Base-by-base conservation (phyloP, 2,329 filamentous ascomycete species). In the Colletotrichum gigasporum region DNA sequence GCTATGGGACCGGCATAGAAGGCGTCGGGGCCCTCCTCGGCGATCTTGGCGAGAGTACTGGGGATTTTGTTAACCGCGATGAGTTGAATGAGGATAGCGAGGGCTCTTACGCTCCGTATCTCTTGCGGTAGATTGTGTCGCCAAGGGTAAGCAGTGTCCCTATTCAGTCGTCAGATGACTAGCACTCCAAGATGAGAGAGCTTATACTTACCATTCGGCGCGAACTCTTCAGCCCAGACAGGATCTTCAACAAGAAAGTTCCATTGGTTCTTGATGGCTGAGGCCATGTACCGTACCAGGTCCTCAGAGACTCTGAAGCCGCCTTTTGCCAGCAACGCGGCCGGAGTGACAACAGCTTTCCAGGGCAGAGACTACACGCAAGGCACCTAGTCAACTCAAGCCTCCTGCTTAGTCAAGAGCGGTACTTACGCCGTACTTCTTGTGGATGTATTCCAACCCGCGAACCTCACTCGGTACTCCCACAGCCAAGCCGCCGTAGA, bases 211-310 rank as follows among this genome's bases (percentile, higher is more conserved):
- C 82, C 95, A 65, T 94, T 89, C 0, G 93, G 93, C 2, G 93
- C 94, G 79, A 97, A 97, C 73, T 97, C 95, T 48, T 91, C 76
- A 0, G 94, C 93, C 91, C 93, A 98, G 3, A 88, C 86, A 0
- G 91, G 89, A 60, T 97, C 88, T 3, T 91, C 83, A 0, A 89
- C 80, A 0, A 97, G 79, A 71, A 97, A 97, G 69, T 93, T 80
- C 51, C 71, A 67, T 1, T 70, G 69, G 7, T 64, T 58, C 6
- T 68, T 53, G 24, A 79, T 71, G 8, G 84, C 85, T 3, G 74
- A 80, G 1, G 81, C 73, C 86, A 97, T 95, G 71, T 95, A 95
- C 8, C 82, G 83, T 20, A 93, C 84, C 20, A 94, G 80, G 73
- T 98, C 95, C 57, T 87, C 80, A 3, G 87, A 91, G 2, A 97